phyloP scores from a whole-genome alignment of 2,329 filamentous ascomycete genomes.

The Bertia moriformis region DNA sequence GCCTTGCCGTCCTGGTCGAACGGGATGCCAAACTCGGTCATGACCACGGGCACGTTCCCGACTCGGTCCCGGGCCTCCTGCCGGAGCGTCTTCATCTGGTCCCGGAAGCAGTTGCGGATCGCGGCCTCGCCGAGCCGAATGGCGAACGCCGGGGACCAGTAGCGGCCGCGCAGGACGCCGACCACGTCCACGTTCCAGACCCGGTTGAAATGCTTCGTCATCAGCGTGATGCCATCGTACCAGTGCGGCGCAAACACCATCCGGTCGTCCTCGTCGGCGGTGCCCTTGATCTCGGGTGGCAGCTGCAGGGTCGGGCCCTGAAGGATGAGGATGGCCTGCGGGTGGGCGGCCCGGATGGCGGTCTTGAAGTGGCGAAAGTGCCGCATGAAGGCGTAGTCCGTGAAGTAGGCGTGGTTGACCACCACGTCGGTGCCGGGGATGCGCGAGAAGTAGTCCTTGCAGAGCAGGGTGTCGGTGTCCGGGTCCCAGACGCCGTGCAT shows the following conservation, averaged over 20 bases:
- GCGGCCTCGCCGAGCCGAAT: constrained; percentile 86
- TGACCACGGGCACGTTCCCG: constrained; percentile 74
- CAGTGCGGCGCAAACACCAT: constrained; percentile 92
- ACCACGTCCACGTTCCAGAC: constrained; percentile 95
- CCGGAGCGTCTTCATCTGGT: constrained; percentile 70
- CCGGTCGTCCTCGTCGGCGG: constrained; percentile 71
- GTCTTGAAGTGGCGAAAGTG: constrained; percentile 67
- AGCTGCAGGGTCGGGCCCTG: constrained; percentile 87
- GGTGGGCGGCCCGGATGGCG: constrained; percentile 61
- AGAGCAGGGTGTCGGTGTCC: constrained; percentile 57
- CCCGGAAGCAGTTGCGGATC: constrained; percentile 81
- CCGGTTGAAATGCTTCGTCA: constrained; percentile 98
- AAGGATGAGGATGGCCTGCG: constrained; percentile 73
- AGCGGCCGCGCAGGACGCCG: constrained; percentile 76
- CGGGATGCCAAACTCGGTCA: constrained; percentile 93
- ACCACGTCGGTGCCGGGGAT: constrained; percentile 59
- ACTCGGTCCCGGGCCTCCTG: constrained; percentile 80
- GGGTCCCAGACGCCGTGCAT: constrained; percentile 94
- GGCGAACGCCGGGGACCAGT: constrained; percentile 76
- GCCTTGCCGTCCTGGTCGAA: constrained; percentile 98
- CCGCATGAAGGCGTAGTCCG: constrained; percentile 80
- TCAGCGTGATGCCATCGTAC: constrained; percentile 89
- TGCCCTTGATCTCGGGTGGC: constrained; percentile 75
- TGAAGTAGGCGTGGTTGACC: constrained; percentile 74
- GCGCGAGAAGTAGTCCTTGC: constrained; percentile 77